These are phyloP conservation scores for Coemansia sp. DNA, from an alignment of 192 early-diverging fungal genomes.

Conservation along the genomic window DNA sequence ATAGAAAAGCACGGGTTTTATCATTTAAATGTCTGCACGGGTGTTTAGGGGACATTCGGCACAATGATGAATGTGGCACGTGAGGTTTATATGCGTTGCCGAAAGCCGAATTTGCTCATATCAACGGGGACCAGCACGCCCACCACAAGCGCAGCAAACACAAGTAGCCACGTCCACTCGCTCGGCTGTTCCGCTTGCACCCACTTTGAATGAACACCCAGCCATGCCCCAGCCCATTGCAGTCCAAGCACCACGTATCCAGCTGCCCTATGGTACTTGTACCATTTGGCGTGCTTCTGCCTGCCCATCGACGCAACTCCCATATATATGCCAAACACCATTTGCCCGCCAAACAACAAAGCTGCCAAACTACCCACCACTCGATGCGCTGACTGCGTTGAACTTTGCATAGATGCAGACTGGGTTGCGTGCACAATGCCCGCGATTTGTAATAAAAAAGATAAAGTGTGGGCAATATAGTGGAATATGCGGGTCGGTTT, in stretches of 20 bases:
- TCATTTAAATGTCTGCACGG: conserved; percentile 21
- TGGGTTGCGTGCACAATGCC: conserved; percentile 1
- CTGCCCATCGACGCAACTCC: not conserved
- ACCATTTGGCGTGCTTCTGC: conserved; percentile 4
- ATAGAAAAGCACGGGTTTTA: not conserved
- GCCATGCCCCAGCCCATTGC: conserved; percentile 33
- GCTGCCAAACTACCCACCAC: conserved; percentile 10
- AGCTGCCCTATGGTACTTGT: conserved; percentile 15
- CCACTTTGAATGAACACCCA: conserved; percentile 33
- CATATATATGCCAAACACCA: conserved; percentile 11
- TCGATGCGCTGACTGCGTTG: conserved; percentile 1
- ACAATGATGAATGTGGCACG: not conserved
- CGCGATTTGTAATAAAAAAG: not conserved
- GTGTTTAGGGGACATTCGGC: conserved; percentile 1
- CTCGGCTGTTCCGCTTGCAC: not conserved
- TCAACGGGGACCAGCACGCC: conserved; percentile 19
- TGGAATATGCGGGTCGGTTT: not conserved
- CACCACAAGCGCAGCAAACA: conserved; percentile 18
- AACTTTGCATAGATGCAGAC: not conserved
- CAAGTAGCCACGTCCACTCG: conserved; percentile 21
- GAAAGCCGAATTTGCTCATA: conserved; percentile 18
- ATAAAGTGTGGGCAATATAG: not conserved
- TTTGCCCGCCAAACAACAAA: conserved; percentile 14
- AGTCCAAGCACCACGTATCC: conserved; percentile 15
- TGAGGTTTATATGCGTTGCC: not conserved